Evolutionary conservation across 495 filamentous ascomycete species (phyloP).

Genomic region (Pyronema omphalodes): DNA sequence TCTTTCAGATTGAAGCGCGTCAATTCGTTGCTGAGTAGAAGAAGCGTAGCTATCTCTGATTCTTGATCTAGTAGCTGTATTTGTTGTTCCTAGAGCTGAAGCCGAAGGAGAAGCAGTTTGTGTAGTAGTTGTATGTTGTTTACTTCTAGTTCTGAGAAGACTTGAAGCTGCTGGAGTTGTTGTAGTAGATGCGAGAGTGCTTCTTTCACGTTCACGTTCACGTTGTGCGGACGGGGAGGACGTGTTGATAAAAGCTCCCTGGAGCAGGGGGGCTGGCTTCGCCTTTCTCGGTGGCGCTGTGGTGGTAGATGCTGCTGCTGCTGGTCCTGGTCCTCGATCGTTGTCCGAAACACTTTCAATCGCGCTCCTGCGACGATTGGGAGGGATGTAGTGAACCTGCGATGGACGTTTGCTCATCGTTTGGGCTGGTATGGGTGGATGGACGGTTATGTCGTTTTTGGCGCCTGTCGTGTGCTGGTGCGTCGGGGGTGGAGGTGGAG

Average conservation of each 20-base stretch:
- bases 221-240: background rate
- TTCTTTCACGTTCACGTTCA: too few relatives aligned
- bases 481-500: background rate
- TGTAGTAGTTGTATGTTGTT: too few relatives aligned
- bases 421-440: too few relatives aligned
- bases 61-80: too few relatives aligned
- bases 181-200: too few relatives aligned
- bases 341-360: background rate
- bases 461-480: background rate
- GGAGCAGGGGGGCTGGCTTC: background rate
- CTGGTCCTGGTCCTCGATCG: background rate
- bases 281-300: background rate
- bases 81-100: too few relatives aligned
- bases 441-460: background rate
- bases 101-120: too few relatives aligned
- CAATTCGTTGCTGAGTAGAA: too few relatives aligned
- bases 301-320: background rate
- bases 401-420: constrained; percentile 1
- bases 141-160: too few relatives aligned
- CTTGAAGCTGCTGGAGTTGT: too few relatives aligned
- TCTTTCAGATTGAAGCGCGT: too few relatives aligned
- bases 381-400: constrained; percentile 1
- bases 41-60: too few relatives aligned
- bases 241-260: background rate
- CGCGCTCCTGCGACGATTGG: background rate